Percentiles rank a stretch among this genome's conserved stretches.
Evolutionary conservation across 331 rosid species (phyloP).

Genomic region (Quercus lobata): DNA sequence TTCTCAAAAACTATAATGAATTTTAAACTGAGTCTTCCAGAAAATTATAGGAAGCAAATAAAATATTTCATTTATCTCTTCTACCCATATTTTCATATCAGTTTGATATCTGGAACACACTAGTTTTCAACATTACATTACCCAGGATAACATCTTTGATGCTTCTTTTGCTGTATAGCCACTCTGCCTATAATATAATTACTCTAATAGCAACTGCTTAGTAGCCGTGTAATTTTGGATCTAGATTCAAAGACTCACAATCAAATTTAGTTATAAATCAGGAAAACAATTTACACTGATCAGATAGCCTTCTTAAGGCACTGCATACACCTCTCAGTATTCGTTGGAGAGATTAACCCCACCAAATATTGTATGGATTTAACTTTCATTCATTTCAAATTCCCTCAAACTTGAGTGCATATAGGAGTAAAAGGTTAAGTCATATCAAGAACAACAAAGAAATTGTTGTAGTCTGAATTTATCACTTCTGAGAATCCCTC

Average conservation of each 20-base stretch:
- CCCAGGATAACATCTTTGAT: not conserved
- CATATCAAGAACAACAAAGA: not conserved
- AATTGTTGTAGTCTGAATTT: not conserved
- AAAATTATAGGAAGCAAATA: not conserved
- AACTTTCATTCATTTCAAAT: constrained; percentile 7
- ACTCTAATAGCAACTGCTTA: not conserved
- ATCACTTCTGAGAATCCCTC: not conserved
- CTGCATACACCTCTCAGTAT: not conserved
- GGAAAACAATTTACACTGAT: not conserved
- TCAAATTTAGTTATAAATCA: not conserved
- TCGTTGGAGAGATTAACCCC: not conserved
- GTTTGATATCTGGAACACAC: not conserved
- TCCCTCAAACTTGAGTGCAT: not conserved
- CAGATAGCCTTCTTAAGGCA: not conserved
- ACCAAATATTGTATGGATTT: not conserved
- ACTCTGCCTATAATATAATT: not conserved
- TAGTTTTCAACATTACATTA: not conserved
- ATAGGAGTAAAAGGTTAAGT: not conserved
- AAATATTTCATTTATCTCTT: not conserved
- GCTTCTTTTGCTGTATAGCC: not conserved
- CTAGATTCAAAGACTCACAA: not conserved
- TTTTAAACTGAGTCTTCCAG: not conserved
- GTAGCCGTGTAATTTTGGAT: not conserved
- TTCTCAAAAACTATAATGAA: not conserved
- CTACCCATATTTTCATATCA: not conserved